Evolutionary conservation across 495 filamentous ascomycete genomes (phyloP).

Genomic region (Penicillium crystallinum): DNA sequence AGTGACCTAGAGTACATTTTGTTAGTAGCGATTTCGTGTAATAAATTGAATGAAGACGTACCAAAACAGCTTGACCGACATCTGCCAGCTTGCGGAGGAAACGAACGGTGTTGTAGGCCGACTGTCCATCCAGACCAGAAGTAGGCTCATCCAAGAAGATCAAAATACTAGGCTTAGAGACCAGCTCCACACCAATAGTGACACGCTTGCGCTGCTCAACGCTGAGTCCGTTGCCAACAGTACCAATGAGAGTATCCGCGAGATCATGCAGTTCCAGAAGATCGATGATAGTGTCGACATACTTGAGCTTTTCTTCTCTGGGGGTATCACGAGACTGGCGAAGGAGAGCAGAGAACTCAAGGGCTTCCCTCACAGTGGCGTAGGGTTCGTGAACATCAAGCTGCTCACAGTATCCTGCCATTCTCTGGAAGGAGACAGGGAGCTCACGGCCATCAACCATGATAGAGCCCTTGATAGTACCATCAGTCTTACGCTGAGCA

Average conservation of each 20-base stretch:
- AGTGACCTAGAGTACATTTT: constrained; percentile 36
- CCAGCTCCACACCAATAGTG: constrained; percentile 65
- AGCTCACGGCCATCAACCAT: constrained; percentile 74
- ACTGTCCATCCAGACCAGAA: constrained; percentile 59
- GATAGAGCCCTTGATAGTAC: constrained; percentile 80
- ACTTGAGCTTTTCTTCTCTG: constrained; percentile 52
- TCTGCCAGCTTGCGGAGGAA: constrained; percentile 62
- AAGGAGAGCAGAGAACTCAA: constrained; percentile 55
- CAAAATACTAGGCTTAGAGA: constrained; percentile 58
- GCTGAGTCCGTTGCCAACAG: constrained; percentile 47
- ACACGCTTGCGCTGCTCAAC: constrained; percentile 60
- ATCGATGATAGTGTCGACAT: constrained; percentile 54
- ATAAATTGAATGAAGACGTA: not conserved
- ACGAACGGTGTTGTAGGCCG: constrained; percentile 59
- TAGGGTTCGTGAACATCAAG: constrained; percentile 56
- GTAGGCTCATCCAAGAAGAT: constrained; percentile 79
- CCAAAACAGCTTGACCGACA: constrained; percentile 63
- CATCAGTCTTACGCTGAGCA: constrained; percentile 71
- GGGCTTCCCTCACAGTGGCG: constrained; percentile 56
- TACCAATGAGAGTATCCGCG: constrained; percentile 50
- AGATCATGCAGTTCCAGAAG: constrained; percentile 54
- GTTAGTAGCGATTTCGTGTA: not conserved
- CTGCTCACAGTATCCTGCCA: constrained; percentile 55
- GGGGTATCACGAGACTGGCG: constrained; percentile 50
- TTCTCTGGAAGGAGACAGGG: constrained; percentile 75